Evolutionary conservation across 306 rosid genomes (phyloP), one percentile per base, ranked within the genome.

Genomic region (Erythrophleum fordii): DNA sequence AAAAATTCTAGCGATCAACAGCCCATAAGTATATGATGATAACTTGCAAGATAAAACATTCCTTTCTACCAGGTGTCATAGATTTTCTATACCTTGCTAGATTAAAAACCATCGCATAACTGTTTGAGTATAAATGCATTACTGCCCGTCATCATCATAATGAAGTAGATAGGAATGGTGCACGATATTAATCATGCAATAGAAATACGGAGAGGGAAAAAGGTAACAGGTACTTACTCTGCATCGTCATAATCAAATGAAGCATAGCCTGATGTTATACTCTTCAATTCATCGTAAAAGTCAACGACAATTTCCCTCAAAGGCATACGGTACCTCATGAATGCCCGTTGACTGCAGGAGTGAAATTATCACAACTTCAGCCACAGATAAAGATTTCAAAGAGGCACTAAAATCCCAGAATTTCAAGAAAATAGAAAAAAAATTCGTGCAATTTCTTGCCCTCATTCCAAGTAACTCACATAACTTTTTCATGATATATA

Each of bases 261-360:
- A 39, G 97, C 98, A 82, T 94, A 94, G 46, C 99, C 99, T 49
- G 98, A 93, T 62, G 99, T 93, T 75, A 95, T 84, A 82, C 97
- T 91, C 91, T 95, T 95, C 91, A 95, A 83, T 87, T 90, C 98
- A 86, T 95, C 93, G 86, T 93, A 91, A 68, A 95, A 95, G 90
- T 93, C 99, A 5, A 93, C 91, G 72, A 95, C 94, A 67, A 95
- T 90, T 82, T 95, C 99, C 85, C 96, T 91, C 90, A 95, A 79
- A 78, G 98, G 99, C 84, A 95, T 72, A 69, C 95, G 85, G 79
- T 95, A 95, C 88, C 91, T 95, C 99, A 95, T 89, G 85, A 95
- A 91, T 72, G 71, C 94, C 75, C 99, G 90, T 82, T 90, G 98
- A 88, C 98, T 95, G 97, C 86, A 87, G 61, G 44, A 67, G 64